Percentiles rank a stretch among this genome's conserved stretches.
phyloP scores from a whole-genome alignment of 208 protist genomes.

The Crithidia fasciculata region DNA sequence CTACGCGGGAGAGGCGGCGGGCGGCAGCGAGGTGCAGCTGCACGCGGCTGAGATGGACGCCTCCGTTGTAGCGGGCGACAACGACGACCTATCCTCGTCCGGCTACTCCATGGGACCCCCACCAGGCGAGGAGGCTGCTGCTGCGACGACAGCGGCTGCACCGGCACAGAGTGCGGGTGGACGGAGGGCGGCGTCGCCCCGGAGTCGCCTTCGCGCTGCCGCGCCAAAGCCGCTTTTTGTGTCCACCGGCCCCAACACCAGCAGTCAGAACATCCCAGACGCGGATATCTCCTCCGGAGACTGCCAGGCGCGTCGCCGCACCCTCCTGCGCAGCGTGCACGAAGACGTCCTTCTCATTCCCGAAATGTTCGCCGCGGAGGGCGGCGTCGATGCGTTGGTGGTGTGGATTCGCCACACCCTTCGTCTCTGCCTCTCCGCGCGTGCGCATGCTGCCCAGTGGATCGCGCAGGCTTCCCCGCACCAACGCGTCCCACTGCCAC shows the following conservation, averaged over 20 bases:
- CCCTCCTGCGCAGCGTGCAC: constrained; percentile 20
- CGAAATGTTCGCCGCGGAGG: constrained; percentile 27
- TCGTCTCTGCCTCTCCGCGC: constrained; percentile 14
- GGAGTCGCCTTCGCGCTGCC: too few species aligned
- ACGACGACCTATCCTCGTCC: constrained; percentile 15
- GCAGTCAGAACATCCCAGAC: neutral
- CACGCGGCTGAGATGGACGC: too few species aligned
- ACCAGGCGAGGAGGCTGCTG: neutral
- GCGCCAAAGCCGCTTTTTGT: too few species aligned
- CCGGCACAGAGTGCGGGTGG: too few species aligned
- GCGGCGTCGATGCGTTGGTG: constrained; percentile 24
- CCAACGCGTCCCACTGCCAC: neutral
- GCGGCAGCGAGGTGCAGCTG: neutral
- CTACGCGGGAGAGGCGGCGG: neutral
- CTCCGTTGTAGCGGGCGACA: too few species aligned
- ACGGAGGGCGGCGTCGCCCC: too few species aligned
- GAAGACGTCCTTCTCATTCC: constrained; percentile 25
- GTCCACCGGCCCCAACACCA: neutral
- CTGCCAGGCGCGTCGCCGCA: neutral
- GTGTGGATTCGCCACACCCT: constrained; percentile 32
- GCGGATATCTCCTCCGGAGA: neutral
- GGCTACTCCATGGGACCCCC: constrained; percentile 29
- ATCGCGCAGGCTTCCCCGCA: neutral
- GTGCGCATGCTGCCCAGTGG: neutral
- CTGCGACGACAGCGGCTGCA: too few species aligned